Percentiles rank a stretch among this genome's conserved stretches.
phyloP scores from a whole-genome alignment of 176 grass and related monocot species.

The Carex scoparia region DNA sequence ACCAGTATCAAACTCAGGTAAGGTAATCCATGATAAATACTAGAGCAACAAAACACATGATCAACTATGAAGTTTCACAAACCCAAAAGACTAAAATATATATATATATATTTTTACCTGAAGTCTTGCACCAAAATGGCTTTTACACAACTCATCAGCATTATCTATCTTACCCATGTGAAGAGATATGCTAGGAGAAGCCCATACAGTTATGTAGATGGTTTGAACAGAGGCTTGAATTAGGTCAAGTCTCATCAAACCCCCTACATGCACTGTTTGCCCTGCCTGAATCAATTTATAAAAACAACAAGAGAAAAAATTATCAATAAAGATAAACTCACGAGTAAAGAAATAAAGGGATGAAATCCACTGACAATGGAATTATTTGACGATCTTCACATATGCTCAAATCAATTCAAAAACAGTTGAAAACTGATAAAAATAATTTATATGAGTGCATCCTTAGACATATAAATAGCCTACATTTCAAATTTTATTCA shows the following conservation, averaged over 20 bases:
- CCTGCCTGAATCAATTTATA: constrained; percentile 48
- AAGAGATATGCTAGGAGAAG: constrained; percentile 69
- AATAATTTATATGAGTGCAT: background rate
- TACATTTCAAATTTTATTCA: background rate
- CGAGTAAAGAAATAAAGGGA: background rate
- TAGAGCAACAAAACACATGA: background rate
- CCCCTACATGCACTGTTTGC: constrained; percentile 76
- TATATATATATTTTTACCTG: constrained; percentile 39
- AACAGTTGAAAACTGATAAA: background rate
- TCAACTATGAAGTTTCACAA: background rate
- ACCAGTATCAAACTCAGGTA: background rate
- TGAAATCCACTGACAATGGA: background rate
- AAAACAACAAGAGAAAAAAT: background rate
- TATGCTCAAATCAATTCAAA: background rate
- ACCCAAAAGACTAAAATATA: background rate
- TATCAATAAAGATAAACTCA: background rate
- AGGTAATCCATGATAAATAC: background rate
- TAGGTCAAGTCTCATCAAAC: constrained; percentile 68
- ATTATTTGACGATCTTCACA: background rate
- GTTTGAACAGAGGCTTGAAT: constrained; percentile 67
- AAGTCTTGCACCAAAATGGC: constrained; percentile 83
- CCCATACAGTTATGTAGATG: constrained; percentile 85
- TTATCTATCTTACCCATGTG: constrained; percentile 89
- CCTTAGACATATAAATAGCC: background rate
- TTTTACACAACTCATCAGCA: constrained; percentile 53